Percentiles rank a stretch among this genome's conserved stretches.
These are phyloP conservation scores for Fusarium chuoi DNA, from an alignment of 2,329 filamentous ascomycete genomes.

Conservation along the genomic window DNA sequence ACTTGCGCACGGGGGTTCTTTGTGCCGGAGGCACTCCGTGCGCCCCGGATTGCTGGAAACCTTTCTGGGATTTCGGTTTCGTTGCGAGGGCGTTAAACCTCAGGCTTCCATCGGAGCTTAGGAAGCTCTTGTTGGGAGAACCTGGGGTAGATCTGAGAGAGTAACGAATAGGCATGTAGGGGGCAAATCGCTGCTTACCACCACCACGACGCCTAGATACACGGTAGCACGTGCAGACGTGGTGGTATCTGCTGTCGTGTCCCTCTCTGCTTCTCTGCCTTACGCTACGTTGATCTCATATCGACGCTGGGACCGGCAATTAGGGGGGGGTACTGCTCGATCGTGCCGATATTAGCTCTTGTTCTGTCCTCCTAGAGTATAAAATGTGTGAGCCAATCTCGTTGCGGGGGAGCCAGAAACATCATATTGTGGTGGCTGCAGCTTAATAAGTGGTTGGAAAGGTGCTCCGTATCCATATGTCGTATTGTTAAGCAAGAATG, in stretches of 20 bases:
- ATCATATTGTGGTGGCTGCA: conserved; percentile 21
- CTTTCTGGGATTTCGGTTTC: conserved; percentile 10
- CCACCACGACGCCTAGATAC: background rate
- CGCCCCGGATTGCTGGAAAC: background rate
- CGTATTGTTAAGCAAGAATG: conserved; percentile 16
- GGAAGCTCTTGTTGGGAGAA: conserved; percentile 2
- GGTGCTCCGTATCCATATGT: background rate
- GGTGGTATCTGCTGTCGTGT: background rate
- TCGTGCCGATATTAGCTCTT: conserved; percentile 17
- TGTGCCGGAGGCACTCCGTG: background rate
- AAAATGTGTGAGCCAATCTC: conserved; percentile 15
- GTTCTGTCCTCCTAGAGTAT: background rate
- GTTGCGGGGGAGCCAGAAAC: conserved; percentile 7
- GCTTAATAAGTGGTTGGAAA: background rate
- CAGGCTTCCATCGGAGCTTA: conserved; percentile 10
- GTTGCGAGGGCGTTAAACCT: conserved; percentile 18
- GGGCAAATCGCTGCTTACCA: background rate
- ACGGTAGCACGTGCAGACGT: conserved; percentile 1
- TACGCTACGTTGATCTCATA: conserved; percentile 24
- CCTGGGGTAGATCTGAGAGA: conserved; percentile 24
- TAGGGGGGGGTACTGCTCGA: background rate
- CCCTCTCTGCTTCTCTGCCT: background rate
- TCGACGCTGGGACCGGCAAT: conserved; percentile 10
- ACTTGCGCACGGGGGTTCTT: conserved; percentile 7
- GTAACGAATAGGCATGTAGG: conserved; percentile 15